Evolutionary conservation across 139 green algal species (phyloP).

Genomic region (Picochlorum sp.): DNA sequence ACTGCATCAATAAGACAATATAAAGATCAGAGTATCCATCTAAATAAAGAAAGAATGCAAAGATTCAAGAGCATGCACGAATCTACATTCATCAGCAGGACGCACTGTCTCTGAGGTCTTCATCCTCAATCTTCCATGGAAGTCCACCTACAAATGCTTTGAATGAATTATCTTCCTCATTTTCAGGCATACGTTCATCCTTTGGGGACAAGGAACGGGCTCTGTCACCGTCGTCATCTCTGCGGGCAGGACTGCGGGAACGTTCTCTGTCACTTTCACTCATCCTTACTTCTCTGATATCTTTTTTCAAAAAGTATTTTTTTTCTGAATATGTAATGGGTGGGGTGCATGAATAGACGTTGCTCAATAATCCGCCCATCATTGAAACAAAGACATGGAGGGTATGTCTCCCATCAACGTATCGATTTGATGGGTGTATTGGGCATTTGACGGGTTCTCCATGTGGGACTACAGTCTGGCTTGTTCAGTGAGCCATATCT

Average conservation of each 20-base stretch:
- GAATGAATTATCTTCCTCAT: constrained; percentile 14
- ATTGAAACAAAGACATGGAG: no score
- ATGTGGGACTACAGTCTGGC: no score
- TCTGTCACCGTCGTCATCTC: constrained; percentile 4
- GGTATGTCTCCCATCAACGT: no score
- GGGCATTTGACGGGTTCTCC: no score
- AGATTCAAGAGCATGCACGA: neutral
- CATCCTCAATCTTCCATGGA: constrained; percentile 45
- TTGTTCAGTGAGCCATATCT: no score
- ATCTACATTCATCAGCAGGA: neutral
- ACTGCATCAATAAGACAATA: constrained; percentile 27
- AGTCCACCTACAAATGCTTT: constrained; percentile 62
- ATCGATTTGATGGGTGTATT: no score
- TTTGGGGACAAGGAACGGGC: neutral
- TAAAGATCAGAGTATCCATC: neutral
- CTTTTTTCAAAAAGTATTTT: neutral
- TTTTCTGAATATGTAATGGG: no score
- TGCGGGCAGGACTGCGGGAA: constrained; percentile 6
- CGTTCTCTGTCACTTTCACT: constrained; percentile 4
- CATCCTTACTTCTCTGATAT: neutral
- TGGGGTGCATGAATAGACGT: no score
- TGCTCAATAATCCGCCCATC: no score
- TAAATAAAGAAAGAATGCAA: neutral
- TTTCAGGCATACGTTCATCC: neutral
- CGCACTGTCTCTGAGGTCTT: constrained; percentile 45